These are phyloP conservation scores for Colletotrichum sp. DNA, from an alignment of 2,329 filamentous ascomycete species.

Conservation along the genomic window DNA sequence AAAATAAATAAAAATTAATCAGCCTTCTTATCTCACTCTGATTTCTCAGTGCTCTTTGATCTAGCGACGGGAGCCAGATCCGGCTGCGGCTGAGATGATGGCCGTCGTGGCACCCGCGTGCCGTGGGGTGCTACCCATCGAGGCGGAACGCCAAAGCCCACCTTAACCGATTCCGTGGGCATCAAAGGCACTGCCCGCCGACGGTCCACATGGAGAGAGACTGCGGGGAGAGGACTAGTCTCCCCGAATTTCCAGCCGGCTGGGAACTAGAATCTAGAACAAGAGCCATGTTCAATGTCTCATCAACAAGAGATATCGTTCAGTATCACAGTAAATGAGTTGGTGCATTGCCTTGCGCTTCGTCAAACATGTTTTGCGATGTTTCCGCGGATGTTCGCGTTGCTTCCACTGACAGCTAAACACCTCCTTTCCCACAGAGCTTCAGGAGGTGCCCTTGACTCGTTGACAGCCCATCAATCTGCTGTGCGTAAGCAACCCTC, in stretches of 20 bases:
- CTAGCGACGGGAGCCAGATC: neutral
- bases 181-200: neutral
- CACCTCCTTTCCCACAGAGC: neutral
- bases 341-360: neutral
- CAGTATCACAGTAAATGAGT: neutral
- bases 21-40: fast-evolving
- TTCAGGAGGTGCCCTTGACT: neutral
- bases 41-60: neutral
- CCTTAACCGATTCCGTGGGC: neutral
- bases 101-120: neutral
- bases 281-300: neutral
- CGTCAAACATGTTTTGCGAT: neutral
- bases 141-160: neutral
- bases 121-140: neutral
- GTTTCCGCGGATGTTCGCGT: neutral
- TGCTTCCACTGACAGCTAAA: neutral
- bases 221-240: neutral
- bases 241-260: neutral
- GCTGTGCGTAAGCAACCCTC: neutral
- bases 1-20: neutral
- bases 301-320: neutral
- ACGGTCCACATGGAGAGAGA: neutral
- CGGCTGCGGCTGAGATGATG: neutral
- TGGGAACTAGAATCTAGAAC: neutral
- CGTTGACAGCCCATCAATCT: neutral